Evolutionary conservation across 78 protist genomes (phyloP), one percentile per base, ranked within the genome.

Genomic region (Dictyostelium brefeldianum): DNA sequence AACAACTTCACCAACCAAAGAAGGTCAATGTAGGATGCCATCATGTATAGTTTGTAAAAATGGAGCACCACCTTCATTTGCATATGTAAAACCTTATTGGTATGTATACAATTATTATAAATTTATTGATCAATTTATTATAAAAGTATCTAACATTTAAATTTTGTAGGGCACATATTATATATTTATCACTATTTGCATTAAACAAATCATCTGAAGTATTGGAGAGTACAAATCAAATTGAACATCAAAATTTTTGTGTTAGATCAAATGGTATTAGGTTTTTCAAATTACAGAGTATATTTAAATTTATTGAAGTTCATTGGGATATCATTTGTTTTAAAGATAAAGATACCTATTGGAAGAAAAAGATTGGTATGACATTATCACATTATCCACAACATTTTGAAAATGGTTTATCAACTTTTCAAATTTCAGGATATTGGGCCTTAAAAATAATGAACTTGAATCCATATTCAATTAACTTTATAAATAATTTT

Each of bases 351-450:
- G 78, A 75, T 18, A 47, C 74, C 59, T 41, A 84, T 48, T 87
- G 92, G 92, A 87, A 87, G 48, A 81, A 87, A 46, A 87, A 81
- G 8, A 77, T 87, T 64, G 92, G 92, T 48, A 87, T 87, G 92
- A 87, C 83, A 20, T 41, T 87, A 20, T 62, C 79, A 5, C 92
- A 87, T 46, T 87, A 87, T 36, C 82, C 67, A 18, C 29, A 18
- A 5, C 50, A 77, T 0, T 87, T 87, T 54, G 65, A 77, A 64
- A 87, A 77, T 87, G 92, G 92, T 25, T 77, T 75, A 43, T 29
- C 65, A 43, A 77, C 41, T 6, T 87, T 87, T 48, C 92, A 87
- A 31, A 87, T 75, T n/a, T 75, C 92, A 29, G 92, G 92, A 0
- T 87, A 87, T 62, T 87, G 92, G 92, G 78, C 83, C 18, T 36